Conservation (phyloP, 169 alveolate genomes). For the Babesia bovis region DNA sequence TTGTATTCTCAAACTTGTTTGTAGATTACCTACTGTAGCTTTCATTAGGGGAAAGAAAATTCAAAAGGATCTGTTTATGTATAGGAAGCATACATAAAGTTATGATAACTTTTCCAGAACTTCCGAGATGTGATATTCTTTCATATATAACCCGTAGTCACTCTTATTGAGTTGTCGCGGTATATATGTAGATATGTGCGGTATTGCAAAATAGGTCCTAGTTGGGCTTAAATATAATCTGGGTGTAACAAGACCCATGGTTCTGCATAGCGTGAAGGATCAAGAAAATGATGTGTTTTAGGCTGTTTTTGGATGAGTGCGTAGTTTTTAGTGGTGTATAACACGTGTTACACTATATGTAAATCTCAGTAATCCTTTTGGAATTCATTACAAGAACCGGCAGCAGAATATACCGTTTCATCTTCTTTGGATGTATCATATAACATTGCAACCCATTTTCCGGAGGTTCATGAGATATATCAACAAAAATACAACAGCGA, state of each 20-base stretch:
- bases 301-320: not conserved
- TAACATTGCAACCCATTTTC: too few relatives aligned
- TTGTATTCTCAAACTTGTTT: too few relatives aligned
- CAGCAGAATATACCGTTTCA: not conserved
- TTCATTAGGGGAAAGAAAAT: too few relatives aligned
- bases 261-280: not conserved
- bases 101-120: not conserved
- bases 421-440: not conserved
- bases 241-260: not conserved
- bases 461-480: too few relatives aligned
- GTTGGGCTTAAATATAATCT: not conserved
- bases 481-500: too few relatives aligned
- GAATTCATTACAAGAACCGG: not conserved
- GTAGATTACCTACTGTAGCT: too few relatives aligned
- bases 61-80: not conserved
- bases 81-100: not conserved
- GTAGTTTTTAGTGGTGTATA: not conserved
- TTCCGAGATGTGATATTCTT: constrained; percentile 28
- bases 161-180: constrained; percentile 39
- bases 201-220: not conserved
- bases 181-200: not conserved
- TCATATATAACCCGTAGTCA: constrained; percentile 12
- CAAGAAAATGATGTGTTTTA: not conserved
- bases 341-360: not conserved
- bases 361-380: too few relatives aligned